Base-by-base conservation (phyloP, 805 yeast species). In the Lachancea quebecensis region DNA sequence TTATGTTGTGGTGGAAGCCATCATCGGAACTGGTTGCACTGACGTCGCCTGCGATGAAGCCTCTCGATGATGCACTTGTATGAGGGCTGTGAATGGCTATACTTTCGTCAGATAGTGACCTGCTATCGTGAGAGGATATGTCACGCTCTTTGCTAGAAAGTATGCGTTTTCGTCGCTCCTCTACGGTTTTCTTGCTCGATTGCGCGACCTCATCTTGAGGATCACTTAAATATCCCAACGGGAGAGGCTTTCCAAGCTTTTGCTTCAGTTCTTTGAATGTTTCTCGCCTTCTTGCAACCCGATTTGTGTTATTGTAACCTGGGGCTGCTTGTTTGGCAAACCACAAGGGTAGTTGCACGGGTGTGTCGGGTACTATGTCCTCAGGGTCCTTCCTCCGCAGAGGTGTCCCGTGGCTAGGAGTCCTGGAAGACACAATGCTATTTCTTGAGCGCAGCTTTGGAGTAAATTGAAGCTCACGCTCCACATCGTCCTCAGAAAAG, bases 181-280 rank as follows among this genome's bases (percentile, higher is more conserved):
- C 42, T 4, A 47, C 14, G 3, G 31, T 45, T n/a, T 33, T 31
- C 10, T 39, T 38, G 12, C 27, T 36, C 11, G 33, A 30, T 3
- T 16, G 32, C 17, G 37, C 8, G 12, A 16, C 25, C 18, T 10
- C 16, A 18, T 16, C 39, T 31, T 35, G 31, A 2, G 41, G 34
- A 6, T 45, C 25, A 31, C 25, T 12, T 14, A 59, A 37, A 43
- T 69, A 69, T 1, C 70, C 71, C 32, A 69, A 50, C 1, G 73
- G 73, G 16, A 69, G 38, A 2, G 74, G 74, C 11, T 64, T 65
- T 1, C 73, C 73, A 10, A 69, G 52, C 11, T 44, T 39, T 16
- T 47, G 48, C 30, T 48, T 48, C 45, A 48, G 35, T 33, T 39
- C 39, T 36, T 32, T 45, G 10, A 38, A 41, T 2, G 31, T 4